These are phyloP conservation scores for Aurantiochytrium sp. DNA, from an alignment of 108 stramenopile genomes.

Conservation along the genomic window DNA sequence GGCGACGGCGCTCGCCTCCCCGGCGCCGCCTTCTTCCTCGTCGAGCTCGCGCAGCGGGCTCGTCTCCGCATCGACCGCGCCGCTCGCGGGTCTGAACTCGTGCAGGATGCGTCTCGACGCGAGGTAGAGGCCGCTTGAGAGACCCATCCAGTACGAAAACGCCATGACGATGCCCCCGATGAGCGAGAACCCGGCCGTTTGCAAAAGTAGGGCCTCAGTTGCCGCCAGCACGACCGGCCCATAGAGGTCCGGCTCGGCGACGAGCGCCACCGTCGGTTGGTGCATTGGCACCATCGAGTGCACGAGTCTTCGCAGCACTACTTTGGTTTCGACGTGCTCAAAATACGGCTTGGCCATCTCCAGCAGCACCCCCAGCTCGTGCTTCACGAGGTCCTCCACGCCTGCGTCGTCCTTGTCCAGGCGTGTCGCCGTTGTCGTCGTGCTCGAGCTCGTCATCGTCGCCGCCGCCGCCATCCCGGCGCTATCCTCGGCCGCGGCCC, in stretches of 20 bases:
- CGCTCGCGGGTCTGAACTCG: not conserved
- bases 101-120: not conserved
- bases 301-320: not conserved
- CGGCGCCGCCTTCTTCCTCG: not conserved
- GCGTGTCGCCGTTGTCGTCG: too few species aligned
- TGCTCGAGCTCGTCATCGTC: too few species aligned
- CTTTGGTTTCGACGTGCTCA: not conserved
- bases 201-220: not conserved
- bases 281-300: not conserved
- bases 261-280: not conserved
- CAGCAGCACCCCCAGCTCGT: not conserved
- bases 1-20: not conserved
- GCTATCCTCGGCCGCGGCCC: too few species aligned
- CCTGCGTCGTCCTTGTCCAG: not conserved
- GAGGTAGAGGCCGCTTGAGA: not conserved
- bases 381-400: not conserved
- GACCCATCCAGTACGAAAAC: not conserved
- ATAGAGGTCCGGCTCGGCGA: not conserved
- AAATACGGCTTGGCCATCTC: not conserved
- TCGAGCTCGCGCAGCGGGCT: too few species aligned
- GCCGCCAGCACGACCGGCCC: not conserved
- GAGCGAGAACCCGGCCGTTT: not conserved
- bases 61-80: too few species aligned
- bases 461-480: too few species aligned
- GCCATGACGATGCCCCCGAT: not conserved